Evolutionary conservation across 257 asterid species (phyloP), one percentile per base, ranked within the genome.

Genomic region (Nicotiana attenuata): DNA sequence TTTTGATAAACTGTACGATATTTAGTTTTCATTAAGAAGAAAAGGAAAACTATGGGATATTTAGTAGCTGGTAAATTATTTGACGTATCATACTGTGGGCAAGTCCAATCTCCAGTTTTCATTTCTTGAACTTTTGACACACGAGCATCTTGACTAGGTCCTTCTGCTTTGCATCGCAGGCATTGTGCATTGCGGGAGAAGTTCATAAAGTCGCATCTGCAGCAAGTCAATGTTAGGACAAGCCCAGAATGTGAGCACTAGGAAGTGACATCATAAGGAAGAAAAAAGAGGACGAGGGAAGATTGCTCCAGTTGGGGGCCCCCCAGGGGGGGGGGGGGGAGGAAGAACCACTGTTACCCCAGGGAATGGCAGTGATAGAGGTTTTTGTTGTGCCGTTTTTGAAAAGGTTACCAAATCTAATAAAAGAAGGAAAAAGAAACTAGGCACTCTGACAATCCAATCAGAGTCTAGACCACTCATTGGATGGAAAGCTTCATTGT

Each of bases 91-190:
- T 92, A 96, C 98, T 83, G 80, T 59, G 90, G 86, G 85, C 98
- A 94, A 80, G 88, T 88, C 98, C 98, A 94, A 81, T 96, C 97
- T 67, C 98, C 99, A 65, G 57, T 87, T 87, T 92, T 96, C 93
- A 79, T 88, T 84, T 85, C 92, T 47, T 71, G 41, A 61, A 56
- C 84, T 3, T 41, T 41, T 55, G n/a, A 6, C 75, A 55, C 82
- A 80, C 5, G 76, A 65, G 83, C 33, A 66, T 57, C 82, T 76
- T 52, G 83, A 24, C 76, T 61, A n/a, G 95, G 97, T 71, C 90
- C 90, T n/a, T 85, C 87, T 47, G 83, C 81, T 65, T 84, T 76
- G 85, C 99, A 96, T 85, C 87, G 83, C 82, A 84, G 86, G 86
- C 99, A 96, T 68, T 61, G 80, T 17, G 67, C n/a, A 85, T 96